Evolutionary conservation across 1,284 basidiomycete genomes (phyloP), one percentile per base, ranked within the genome.

Genomic region (Malassezia brasiliensis): DNA sequence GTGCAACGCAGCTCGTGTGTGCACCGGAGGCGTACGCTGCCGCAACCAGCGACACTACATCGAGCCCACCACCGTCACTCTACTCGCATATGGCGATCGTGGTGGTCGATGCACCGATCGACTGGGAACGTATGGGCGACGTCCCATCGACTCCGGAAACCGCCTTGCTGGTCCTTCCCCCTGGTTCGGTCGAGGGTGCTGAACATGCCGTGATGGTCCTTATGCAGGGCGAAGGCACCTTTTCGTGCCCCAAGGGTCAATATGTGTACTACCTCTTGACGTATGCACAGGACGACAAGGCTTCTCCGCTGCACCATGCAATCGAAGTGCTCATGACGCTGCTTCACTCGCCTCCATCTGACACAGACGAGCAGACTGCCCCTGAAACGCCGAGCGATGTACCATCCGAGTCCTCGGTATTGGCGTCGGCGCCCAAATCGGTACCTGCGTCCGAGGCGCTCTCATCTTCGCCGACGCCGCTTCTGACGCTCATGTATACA

Each of bases 131-230:
- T 52, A 25, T 10, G 12, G 42, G 12, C 8, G 50, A 50, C 9
- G 19, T 44, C 12, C 47, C 32, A 9, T 31, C 28, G 15, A 45
- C 47, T 4, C 64, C 65, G 3, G 87, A 90, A 68, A 85, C 85
- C 9, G 82, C 83, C 1, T 74, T 93, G 3, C 67, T 91, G 9
- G 80, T 94, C 5, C 90, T 94, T 62, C 89, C 90, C 0, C 90
- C 91, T 0, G 78, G 77, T 6, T 53, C 54, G 6, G 36, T 64
- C 19, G 14, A n/a, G 12, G 46, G 47, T 15, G 34, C 45, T n/a
- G 42, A 51, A 6, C 60, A 61, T 32, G 79, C 85, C 1, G 87
- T 85, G 2, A 83, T 84, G 6, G 66, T 67, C 3, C 56, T 72
- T 6, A 67, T 88, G 47, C 85, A 85, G 38, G 93, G 91, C 7